phyloP scores from a whole-genome alignment of 176 grass and related monocot genomes.

The Metroxylon sagu region DNA sequence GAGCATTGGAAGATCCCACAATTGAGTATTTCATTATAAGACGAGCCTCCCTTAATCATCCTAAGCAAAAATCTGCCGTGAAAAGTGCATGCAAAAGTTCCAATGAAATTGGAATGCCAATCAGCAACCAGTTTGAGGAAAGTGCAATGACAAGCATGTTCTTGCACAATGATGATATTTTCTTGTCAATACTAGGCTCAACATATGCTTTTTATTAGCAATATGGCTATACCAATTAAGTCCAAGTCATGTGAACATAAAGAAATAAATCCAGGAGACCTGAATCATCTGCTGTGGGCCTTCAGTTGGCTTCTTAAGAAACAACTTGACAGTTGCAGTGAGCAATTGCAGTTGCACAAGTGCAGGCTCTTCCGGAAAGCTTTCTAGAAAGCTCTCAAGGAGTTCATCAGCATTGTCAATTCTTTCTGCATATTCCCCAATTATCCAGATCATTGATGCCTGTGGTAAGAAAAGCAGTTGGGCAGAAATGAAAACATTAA shows the following conservation, averaged over 20 bases:
- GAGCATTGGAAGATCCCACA: too few species aligned
- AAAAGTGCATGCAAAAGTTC: too few species aligned
- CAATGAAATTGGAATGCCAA: too few species aligned
- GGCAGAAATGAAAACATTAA: neutral
- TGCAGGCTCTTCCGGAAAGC: slow-evolving; percentile 83
- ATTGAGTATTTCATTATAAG: too few species aligned
- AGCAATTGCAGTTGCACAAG: slow-evolving; percentile 82
- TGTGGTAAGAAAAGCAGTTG: slow-evolving; percentile 22
- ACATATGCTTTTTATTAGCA: neutral
- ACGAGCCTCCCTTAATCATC: too few species aligned
- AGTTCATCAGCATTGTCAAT: slow-evolving; percentile 99
- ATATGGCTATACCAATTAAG: neutral
- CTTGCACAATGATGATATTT: too few species aligned
- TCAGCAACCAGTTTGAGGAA: too few species aligned
- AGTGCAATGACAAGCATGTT: too few species aligned
- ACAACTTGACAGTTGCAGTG: slow-evolving; percentile 83
- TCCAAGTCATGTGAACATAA: neutral
- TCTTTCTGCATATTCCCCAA: slow-evolving; percentile 98
- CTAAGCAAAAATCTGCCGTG: too few species aligned
- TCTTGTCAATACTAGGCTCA: too few species aligned
- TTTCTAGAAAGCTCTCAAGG: slow-evolving; percentile 95
- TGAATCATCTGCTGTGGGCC: slow-evolving; percentile 99
- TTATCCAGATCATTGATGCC: slow-evolving; percentile 99
- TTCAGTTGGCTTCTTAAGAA: slow-evolving; percentile 96
- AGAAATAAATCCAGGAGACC: slow-evolving; percentile 35